A percentile compares a stretch with the other conserved stretches of the same genome.
These are phyloP conservation scores for Trichocomaceae sp. DNA, from an alignment of 2,329 filamentous ascomycete species.

Conservation along the genomic window DNA sequence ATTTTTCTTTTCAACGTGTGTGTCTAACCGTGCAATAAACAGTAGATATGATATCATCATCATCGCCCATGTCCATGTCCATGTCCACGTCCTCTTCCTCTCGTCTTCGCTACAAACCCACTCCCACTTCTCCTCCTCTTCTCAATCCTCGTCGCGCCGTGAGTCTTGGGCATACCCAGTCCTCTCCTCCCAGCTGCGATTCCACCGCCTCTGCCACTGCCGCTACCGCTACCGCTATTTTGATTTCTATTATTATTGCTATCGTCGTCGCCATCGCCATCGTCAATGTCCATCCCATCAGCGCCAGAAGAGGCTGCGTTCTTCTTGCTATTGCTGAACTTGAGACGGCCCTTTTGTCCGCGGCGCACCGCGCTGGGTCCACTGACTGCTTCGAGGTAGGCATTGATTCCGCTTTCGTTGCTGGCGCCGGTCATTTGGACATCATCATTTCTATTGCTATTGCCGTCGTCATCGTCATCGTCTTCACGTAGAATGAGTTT, in stretches of 20 bases:
- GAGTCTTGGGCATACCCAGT: slow-evolving; percentile 22
- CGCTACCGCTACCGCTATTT: not conserved
- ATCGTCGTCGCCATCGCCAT: slow-evolving; percentile 38
- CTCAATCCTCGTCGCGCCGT: slow-evolving; percentile 21
- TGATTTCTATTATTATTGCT: slow-evolving; percentile 7
- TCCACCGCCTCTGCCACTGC: not conserved
- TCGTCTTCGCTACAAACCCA: slow-evolving; percentile 9
- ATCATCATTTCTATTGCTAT: slow-evolving; percentile 16
- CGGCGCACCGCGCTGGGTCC: slow-evolving; percentile 53
- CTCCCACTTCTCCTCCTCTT: slow-evolving; percentile 22
- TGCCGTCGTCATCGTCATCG: slow-evolving; percentile 20
- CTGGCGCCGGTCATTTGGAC: slow-evolving; percentile 42
- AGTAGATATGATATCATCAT: not conserved
- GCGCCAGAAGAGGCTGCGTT: slow-evolving; percentile 20
- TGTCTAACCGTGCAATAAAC: too few relatives aligned
- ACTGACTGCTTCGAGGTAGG: slow-evolving; percentile 55
- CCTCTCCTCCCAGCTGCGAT: slow-evolving; percentile 17
- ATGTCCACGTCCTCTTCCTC: not conserved
- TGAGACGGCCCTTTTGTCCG: slow-evolving; percentile 55
- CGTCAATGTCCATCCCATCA: slow-evolving; percentile 41
- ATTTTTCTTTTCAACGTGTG: not conserved
- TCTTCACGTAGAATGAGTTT: slow-evolving; percentile 40
- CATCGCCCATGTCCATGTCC: not conserved
- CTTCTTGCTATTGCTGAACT: slow-evolving; percentile 44
- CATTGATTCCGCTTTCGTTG: slow-evolving; percentile 45